Base-by-base conservation (phyloP, 2,329 filamentous ascomycete genomes). In the Mollisia scopiformis region DNA sequence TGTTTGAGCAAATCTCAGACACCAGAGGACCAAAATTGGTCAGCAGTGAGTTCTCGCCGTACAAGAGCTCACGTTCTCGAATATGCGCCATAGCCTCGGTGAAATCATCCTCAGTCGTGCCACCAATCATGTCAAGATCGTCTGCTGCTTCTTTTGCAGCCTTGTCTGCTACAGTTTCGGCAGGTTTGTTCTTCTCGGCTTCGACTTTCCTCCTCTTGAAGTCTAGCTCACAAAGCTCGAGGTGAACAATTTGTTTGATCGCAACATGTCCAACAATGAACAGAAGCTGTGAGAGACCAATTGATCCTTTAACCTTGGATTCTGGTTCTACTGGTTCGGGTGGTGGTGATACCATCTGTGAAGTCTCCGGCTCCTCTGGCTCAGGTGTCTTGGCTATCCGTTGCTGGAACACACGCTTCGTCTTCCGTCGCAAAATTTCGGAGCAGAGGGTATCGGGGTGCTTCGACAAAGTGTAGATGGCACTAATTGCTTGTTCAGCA, bases 201-300 rank as follows among this genome's bases (percentile, higher is more conserved):
- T 95, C 92, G 41, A 91, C 89, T 80, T 99, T 99, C 67, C 94
- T 86, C 57, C 94, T 90, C 80, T 99, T 99, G 77, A 99, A 99
- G 75, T 99, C 95, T 53, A 95, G 87, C 73, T 99, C 95, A 74
- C 93, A 97, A n/a, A 98, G 83, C 71, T 99, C 95, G 11, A 99
- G 85, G 74, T 99, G 95, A 0, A 99, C 96, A 69, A 99, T 99
- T 74, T 99, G 96, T 78, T 99, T 99, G 73, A 99, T 95, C 14
- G 95, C 95, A 51, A 98, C 91, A 72, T 99, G 95, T 0, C 95
- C 95, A 30, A 98, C 94, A 35, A 97, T 90, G 73, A 98, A 98
- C 0, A 99, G 82, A 1, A 99, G 83, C 71, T 98, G 95, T 0
- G 95, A 97, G 1, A 99, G 81, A 0, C 86, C 88, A 50, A 93